Base-by-base conservation (phyloP, 2,329 filamentous ascomycete genomes). In the Botryotinia globosa region DNA sequence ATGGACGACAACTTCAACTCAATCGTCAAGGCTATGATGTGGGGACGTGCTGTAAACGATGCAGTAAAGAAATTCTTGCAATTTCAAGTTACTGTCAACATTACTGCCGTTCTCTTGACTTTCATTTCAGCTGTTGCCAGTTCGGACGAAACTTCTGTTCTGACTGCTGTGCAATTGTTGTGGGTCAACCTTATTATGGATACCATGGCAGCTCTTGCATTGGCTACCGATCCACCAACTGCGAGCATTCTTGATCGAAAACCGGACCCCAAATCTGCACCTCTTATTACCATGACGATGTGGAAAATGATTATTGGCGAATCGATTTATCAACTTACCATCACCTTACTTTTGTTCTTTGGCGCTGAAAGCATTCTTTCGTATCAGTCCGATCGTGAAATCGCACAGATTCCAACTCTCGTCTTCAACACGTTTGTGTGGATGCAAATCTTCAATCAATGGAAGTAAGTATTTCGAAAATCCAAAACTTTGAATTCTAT, bases 241-340 rank as follows among this genome's bases (percentile, higher is more conserved):
- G 86, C 87, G 74, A 88, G 86, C 75, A 89, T 93, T 72, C 84
- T 93, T n/a, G 83, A 92, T 74, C 87, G 92, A 54, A 92, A 92
- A 79, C 93, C 93, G 1, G 89, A 93, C 73, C 87, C 90, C 4
- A 94, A 94, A 79, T 90, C 88, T 44, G 90, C 91, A 10, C 86
- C 91, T 1, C 85, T 95, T 9, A 96, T 98, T 77, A 97, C 94
- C 1, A 85, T 91, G 48, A 94, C 92, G 29, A 98, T 98, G 95
- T 97, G 95, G 95, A 98, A 98, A 86, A 98, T 98, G 95, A 98
- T 98, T 75, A 87, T 97, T 62, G 95, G 94, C 3, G 94, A 98
- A 82, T 90, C 94, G 2, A 86, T 97, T 73, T 98, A 96, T 82
- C 94, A 98, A 82, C 88, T 98, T 0, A 85, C 85, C 7, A 89